Base-by-base conservation (phyloP, 371 early-diverging fungal genomes). In the Batrachochytrium dendrobatidis region DNA sequence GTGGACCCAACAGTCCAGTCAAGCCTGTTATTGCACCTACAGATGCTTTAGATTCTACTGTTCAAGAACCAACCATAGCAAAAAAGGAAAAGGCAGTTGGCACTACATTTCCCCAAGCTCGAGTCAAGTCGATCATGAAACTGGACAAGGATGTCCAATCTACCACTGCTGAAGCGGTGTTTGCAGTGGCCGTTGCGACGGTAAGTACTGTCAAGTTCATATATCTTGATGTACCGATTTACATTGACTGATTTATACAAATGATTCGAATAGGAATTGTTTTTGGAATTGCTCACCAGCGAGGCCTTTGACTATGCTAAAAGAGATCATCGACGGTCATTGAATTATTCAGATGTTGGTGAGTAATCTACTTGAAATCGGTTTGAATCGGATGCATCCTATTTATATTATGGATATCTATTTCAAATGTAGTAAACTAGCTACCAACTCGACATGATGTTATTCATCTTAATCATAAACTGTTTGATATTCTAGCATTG, bases 81-180 rank as follows among this genome's bases (percentile, higher is more conserved):
- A 15, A 39, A 15, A 39, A 39, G 39, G 39, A 15, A 15, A 39
- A 20, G 15, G 20, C 39, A 39, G 15, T 20, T 15, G 15, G n/a
- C n/a, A n/a, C 52, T 17, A 28, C 60, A 24, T 64, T 64, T 28
- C 64, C 64, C 15, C 64, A 64, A 26, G 85, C 91, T n/a, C 79
- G 91, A 58, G 83, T 90, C 55, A 84, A 87, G 53, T 81, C 87
- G 33, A 85, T 91, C 59, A 86, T 91, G 66, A 88, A 87, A 60
- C 87, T 86, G 63, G 91, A 90, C 68, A 85, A 83, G 66, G 91
- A 88, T 51, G 76, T 90, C 1, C 65, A 70, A 4, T 69, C 81
- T 35, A 80, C 85, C 66, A 82, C 83, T 58, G 71, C 83, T 10
- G 91, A 91, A 49, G 86, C 89, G 15, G 81, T 87, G 7, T 89